Conservation (phyloP, 2,329 filamentous ascomycete genomes). For the Penicillium glabrum region DNA sequence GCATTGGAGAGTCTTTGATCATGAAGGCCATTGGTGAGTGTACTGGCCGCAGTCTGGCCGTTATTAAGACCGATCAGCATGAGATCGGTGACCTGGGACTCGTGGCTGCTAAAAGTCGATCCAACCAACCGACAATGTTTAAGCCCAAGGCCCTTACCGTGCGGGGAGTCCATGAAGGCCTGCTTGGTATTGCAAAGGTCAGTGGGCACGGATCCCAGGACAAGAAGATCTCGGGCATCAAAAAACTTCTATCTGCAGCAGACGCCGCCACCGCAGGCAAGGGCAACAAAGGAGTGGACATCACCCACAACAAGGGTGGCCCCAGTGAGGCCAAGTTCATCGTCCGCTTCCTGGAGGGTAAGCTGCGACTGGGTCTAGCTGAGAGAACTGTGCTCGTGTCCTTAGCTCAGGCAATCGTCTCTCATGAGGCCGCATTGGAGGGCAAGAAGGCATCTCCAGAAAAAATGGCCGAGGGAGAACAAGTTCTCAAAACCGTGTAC, state of each 20-base stretch:
- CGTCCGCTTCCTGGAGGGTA: slow-evolving; percentile 89
- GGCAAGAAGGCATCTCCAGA: slow-evolving; percentile 67
- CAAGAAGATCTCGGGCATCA: slow-evolving; percentile 90
- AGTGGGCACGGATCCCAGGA: slow-evolving; percentile 85
- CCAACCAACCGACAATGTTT: slow-evolving; percentile 97
- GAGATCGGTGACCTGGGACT: slow-evolving; percentile 94
- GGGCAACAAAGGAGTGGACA: slow-evolving; percentile 66
- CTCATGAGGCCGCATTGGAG: slow-evolving; percentile 73
- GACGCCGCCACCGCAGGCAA: slow-evolving; percentile 73
- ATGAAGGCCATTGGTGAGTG: slow-evolving; percentile 98
- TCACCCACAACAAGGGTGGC: slow-evolving; percentile 87
- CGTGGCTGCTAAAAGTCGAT: slow-evolving; percentile 92
- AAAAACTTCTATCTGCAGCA: slow-evolving; percentile 90
- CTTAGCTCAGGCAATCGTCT: slow-evolving; percentile 82
- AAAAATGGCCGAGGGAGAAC: slow-evolving; percentile 79
- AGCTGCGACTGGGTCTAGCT: slow-evolving; percentile 84
- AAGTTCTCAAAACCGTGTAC: slow-evolving; percentile 84
- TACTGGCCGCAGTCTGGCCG: slow-evolving; percentile 79
- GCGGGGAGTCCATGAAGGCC: slow-evolving; percentile 77
- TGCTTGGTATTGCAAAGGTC: slow-evolving; percentile 85
- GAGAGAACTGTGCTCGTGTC: slow-evolving; percentile 91
- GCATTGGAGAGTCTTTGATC: slow-evolving; percentile 97
- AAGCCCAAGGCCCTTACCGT: slow-evolving; percentile 91
- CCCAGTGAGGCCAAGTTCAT: slow-evolving; percentile 94
- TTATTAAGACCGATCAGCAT: slow-evolving; percentile 94